phyloP scores from a whole-genome alignment of 352 stramenopile species.

The Phytophthora podocarpi region DNA sequence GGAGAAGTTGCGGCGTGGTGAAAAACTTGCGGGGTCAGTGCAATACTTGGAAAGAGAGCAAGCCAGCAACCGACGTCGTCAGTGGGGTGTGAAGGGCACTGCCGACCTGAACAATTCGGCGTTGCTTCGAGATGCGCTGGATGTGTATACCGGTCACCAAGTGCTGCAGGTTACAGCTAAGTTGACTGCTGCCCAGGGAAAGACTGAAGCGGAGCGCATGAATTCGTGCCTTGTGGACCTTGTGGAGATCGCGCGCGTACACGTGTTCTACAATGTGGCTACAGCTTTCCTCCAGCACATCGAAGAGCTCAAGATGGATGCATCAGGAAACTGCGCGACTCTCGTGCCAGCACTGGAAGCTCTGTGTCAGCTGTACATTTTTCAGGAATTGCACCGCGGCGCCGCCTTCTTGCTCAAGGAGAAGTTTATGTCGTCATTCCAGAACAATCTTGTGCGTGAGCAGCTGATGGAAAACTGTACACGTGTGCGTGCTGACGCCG shows the following conservation, averaged over 20 bases:
- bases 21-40: slow-evolving; percentile 63
- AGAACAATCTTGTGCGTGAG: slow-evolving; percentile 55
- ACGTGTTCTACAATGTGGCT: slow-evolving; percentile 82
- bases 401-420: slow-evolving; percentile 64
- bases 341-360: slow-evolving; percentile 60
- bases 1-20: slow-evolving; percentile 52
- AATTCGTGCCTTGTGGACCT: slow-evolving; percentile 82
- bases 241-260: slow-evolving; percentile 68
- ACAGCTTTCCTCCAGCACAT: slow-evolving; percentile 61
- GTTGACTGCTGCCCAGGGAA: slow-evolving; percentile 27
- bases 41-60: slow-evolving; percentile 62
- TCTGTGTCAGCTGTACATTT: slow-evolving; percentile 80
- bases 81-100: slow-evolving; percentile 39
- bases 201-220: slow-evolving; percentile 48
- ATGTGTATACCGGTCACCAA: slow-evolving; percentile 59
- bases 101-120: slow-evolving; percentile 38
- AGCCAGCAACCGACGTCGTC: slow-evolving; percentile 5
- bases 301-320: slow-evolving; percentile 42
- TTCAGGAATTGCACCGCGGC: slow-evolving; percentile 66
- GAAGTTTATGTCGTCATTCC: slow-evolving; percentile 56
- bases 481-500: slow-evolving; percentile 59
- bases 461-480: slow-evolving; percentile 50
- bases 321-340: slow-evolving; percentile 8
- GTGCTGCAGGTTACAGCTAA: slow-evolving; percentile 50
- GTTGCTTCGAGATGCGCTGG: slow-evolving; percentile 46